Conservation (phyloP, 1,284 basidiomycete genomes). For the Ustilago shanxiensis region DNA sequence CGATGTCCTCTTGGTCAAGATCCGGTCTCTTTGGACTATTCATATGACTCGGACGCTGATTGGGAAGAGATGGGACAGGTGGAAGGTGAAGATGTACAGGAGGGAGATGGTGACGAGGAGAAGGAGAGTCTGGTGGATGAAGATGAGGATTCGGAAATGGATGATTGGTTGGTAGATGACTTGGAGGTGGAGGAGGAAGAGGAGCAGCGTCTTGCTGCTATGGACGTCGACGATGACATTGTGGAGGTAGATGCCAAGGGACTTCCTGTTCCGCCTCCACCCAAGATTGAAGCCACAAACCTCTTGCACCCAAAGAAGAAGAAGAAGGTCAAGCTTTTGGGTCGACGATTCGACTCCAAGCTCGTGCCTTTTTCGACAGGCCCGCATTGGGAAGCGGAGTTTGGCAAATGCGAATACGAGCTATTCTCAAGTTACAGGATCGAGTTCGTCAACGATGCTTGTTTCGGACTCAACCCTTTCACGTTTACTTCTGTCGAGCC, state of each 20-base stretch:
- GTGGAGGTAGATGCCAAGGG: slow-evolving; percentile 53
- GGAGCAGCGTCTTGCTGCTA: slow-evolving; percentile 24
- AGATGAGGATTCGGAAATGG: slow-evolving; percentile 66
- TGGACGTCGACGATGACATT: slow-evolving; percentile 43
- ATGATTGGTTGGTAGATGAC: slow-evolving; percentile 69
- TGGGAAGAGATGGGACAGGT: slow-evolving; percentile 67
- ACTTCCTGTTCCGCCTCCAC: slow-evolving; percentile 18
- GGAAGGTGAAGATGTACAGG: slow-evolving; percentile 64
- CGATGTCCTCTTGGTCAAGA: slow-evolving; percentile 65
- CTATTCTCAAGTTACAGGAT: slow-evolving; percentile 61
- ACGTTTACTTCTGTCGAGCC: slow-evolving; percentile 47
- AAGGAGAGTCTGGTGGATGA: slow-evolving; percentile 53
- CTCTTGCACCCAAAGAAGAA: slow-evolving; percentile 62
- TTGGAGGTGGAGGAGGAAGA: slow-evolving; percentile 65
- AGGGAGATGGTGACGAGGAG: slow-evolving; percentile 56
- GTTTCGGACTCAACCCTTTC: slow-evolving; percentile 65
- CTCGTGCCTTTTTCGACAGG: slow-evolving; percentile 66
- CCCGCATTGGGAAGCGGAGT: slow-evolving; percentile 63
- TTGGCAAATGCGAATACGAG: slow-evolving; percentile 55
- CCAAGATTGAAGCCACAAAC: slow-evolving; percentile 16
- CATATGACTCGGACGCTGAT: slow-evolving; percentile 67
- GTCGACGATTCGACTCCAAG: slow-evolving; percentile 63
- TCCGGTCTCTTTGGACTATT: slow-evolving; percentile 66
- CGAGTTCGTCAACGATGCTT: slow-evolving; percentile 63
- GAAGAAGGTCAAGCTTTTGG: slow-evolving; percentile 65